These are phyloP conservation scores for Termitomyces sp. DNA, from an alignment of 768 basidiomycete species.

Conservation along the genomic window DNA sequence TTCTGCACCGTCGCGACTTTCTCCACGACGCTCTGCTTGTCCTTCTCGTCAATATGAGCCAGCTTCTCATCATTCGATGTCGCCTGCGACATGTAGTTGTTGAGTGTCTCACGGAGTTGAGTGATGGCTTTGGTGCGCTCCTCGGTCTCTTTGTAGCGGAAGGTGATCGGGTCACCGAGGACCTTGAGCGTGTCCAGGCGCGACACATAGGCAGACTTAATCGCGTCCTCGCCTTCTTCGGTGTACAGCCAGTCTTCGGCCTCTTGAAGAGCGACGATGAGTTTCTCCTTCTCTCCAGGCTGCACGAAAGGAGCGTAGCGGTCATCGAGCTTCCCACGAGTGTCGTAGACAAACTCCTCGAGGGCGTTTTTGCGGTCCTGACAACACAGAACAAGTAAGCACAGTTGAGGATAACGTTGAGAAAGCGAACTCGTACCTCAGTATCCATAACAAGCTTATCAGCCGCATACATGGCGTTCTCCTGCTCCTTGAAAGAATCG, in stretches of 20 bases:
- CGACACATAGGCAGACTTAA: slow-evolving; percentile 88
- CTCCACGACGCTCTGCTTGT: slow-evolving; percentile 82
- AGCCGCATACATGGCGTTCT: slow-evolving; percentile 80
- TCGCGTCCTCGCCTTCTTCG: slow-evolving; percentile 94
- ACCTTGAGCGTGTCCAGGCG: slow-evolving; percentile 80
- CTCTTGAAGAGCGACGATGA: slow-evolving; percentile 63
- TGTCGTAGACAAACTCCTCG: slow-evolving; percentile 98
- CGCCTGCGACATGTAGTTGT: slow-evolving; percentile 80
- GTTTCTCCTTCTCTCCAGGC: slow-evolving; percentile 68
- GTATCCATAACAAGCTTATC: slow-evolving; percentile 99
- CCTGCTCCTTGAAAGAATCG: slow-evolving; percentile 69
- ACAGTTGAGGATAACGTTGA: not conserved
- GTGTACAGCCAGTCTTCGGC: slow-evolving; percentile 97
- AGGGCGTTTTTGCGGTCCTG: slow-evolving; percentile 98
- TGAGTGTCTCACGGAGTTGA: slow-evolving; percentile 81
- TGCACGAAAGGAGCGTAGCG: slow-evolving; percentile 76
- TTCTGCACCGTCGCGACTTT: slow-evolving; percentile 85
- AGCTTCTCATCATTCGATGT: slow-evolving; percentile 81
- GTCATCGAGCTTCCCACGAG: slow-evolving; percentile 85
- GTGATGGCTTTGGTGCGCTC: slow-evolving; percentile 69
- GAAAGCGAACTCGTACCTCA: slow-evolving; percentile 52
- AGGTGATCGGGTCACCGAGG: slow-evolving; percentile 81
- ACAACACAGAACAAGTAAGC: not conserved
- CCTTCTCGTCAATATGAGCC: slow-evolving; percentile 86
- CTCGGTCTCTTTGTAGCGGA: slow-evolving; percentile 79